Evolutionary conservation across 2,329 filamentous ascomycete genomes (phyloP).

Genomic region (Diplodia seriata): DNA sequence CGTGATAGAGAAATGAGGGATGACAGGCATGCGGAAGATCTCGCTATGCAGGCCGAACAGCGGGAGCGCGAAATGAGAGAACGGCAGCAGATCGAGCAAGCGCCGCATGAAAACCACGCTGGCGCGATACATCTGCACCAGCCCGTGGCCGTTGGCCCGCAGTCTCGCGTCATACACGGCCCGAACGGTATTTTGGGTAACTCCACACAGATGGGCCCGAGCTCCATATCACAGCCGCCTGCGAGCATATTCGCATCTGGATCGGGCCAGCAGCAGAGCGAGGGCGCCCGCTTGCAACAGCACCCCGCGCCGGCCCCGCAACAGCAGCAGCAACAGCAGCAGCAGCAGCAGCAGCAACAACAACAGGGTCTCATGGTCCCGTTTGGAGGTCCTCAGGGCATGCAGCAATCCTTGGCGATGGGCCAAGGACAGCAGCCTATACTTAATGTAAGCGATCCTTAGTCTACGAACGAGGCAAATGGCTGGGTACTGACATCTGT

Average conservation of each 20-base stretch:
- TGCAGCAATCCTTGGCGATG: constrained; percentile 62
- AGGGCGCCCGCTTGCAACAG: constrained; percentile 64
- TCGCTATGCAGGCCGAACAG: constrained; percentile 52
- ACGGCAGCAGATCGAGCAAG: constrained; percentile 71
- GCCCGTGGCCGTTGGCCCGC: constrained; percentile 80
- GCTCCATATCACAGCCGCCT: constrained; percentile 60
- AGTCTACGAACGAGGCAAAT: constrained; percentile 28
- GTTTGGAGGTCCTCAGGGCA: constrained; percentile 49
- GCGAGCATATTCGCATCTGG: constrained; percentile 74
- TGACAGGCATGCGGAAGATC: constrained; percentile 53
- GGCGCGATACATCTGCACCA: constrained; percentile 92
- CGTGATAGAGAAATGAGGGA: constrained; percentile 58
- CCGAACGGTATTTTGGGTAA: constrained; percentile 80
- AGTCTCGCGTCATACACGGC: constrained; percentile 81
- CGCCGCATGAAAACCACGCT: constrained; percentile 83
- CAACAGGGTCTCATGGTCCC: constrained; percentile 62
- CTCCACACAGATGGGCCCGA: constrained; percentile 61
- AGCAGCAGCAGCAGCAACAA: constrained; percentile 60
- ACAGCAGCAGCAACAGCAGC: constrained; percentile 60
- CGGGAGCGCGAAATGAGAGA: constrained; percentile 68
- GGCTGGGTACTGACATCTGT: constrained; percentile 5
- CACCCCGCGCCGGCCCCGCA: constrained; percentile 63
- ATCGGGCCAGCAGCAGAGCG: constrained; percentile 65
- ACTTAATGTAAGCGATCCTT: constrained; percentile 64
- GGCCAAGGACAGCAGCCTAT: constrained; percentile 85